Evolutionary conservation across 108 stramenopile genomes (phyloP).

Genomic region (Cyclostephanos tholiformis): DNA sequence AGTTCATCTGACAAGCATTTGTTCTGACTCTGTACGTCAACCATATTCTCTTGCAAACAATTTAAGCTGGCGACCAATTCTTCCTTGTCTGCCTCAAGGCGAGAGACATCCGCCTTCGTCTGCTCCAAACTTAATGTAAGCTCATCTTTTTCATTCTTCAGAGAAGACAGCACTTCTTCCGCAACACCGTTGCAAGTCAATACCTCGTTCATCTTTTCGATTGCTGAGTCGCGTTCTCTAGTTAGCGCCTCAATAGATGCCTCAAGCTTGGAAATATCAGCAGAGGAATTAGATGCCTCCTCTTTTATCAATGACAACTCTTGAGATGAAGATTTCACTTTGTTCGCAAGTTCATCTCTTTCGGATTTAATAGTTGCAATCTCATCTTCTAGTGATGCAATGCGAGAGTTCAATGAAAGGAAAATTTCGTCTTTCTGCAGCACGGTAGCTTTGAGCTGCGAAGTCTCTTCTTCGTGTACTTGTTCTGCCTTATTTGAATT

Average conservation of each 20-base stretch:
- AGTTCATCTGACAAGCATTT: slow-evolving; percentile 3
- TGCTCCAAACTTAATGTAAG: slow-evolving; percentile 8
- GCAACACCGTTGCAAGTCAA: slow-evolving; percentile 18
- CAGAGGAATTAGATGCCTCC: slow-evolving; percentile 5
- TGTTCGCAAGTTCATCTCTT: neutral
- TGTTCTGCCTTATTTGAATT: too few species aligned
- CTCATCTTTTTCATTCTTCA: slow-evolving; percentile 15
- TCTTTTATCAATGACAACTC: neutral
- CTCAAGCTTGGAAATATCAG: slow-evolving; percentile 18
- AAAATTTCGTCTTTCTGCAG: too few species aligned
- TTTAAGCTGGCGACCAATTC: slow-evolving; percentile 6
- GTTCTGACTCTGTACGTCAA: neutral
- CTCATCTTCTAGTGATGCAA: neutral
- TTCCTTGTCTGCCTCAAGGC: slow-evolving; percentile 1
- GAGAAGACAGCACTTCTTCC: slow-evolving; percentile 7
- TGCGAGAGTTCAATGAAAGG: neutral
- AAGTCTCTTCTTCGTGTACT: too few species aligned
- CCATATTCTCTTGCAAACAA: slow-evolving; percentile 1
- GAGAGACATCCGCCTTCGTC: slow-evolving; percentile 9
- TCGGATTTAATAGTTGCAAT: neutral
- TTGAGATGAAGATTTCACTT: neutral
- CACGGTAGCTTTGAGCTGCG: too few species aligned
- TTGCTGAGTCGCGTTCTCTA: slow-evolving; percentile 24
- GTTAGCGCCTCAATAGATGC: slow-evolving; percentile 18
- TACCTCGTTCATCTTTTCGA: slow-evolving; percentile 13